A percentile compares a stretch with the other conserved stretches of the same genome.
These are phyloP conservation scores for Astrothelium macrocarpum DNA, from an alignment of 495 filamentous ascomycete species.

Conservation along the genomic window DNA sequence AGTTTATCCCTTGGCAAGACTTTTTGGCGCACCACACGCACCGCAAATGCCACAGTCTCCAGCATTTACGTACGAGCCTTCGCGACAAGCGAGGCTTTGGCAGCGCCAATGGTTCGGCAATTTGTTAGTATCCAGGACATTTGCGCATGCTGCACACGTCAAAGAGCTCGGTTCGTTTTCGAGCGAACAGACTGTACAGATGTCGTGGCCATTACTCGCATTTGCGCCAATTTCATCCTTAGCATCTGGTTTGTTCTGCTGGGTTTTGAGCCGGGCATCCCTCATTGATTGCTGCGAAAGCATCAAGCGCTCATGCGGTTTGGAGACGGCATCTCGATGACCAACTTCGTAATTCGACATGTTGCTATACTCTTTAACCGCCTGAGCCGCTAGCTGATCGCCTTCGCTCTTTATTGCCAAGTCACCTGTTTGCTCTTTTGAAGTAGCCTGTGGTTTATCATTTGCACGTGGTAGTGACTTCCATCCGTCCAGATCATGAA, in stretches of 20 bases:
- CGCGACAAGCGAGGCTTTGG: slow-evolving; percentile 41
- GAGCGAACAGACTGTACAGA: slow-evolving; percentile 56
- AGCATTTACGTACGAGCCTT: slow-evolving; percentile 51
- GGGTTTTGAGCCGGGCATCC: neutral
- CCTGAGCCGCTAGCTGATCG: neutral
- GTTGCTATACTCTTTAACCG: neutral
- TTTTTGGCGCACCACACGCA: slow-evolving; percentile 44
- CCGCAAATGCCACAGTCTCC: slow-evolving; percentile 57
- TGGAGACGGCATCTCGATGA: neutral
- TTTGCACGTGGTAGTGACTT: neutral
- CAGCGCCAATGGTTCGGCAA: slow-evolving; percentile 52
- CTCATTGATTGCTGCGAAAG: neutral
- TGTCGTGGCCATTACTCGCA: neutral
- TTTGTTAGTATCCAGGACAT: slow-evolving; percentile 48
- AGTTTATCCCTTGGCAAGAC: neutral
- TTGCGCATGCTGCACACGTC: slow-evolving; percentile 54
- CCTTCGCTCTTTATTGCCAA: neutral
- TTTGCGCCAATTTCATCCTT: neutral
- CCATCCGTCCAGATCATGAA: slow-evolving; percentile 32
- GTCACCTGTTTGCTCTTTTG: neutral
- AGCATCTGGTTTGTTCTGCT: neutral
- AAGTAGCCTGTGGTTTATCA: neutral
- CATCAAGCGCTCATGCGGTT: neutral
- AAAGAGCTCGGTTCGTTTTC: slow-evolving; percentile 40
- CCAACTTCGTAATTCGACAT: neutral